Base-by-base conservation (phyloP, 2,329 filamentous ascomycete species). In the Proliferodiscus dingleyae region DNA sequence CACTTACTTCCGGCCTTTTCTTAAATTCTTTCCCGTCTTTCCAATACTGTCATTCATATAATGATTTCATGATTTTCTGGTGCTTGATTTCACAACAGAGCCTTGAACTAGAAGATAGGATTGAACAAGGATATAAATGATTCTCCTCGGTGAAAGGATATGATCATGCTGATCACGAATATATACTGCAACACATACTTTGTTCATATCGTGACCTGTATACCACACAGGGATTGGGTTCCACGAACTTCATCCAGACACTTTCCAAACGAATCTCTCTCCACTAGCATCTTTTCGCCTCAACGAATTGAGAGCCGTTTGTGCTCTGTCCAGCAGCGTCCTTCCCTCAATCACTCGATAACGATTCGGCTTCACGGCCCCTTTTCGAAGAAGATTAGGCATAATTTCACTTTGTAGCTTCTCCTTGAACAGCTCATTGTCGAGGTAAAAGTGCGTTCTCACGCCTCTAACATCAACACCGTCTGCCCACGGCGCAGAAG, bases 391-490 rank as follows among this genome's bases (percentile, higher is more conserved):
- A n/a, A 62, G 29, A 0, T 30, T 48, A 4, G 56, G 56, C 43
- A 62, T 57, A 23, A 61, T 60, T 19, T 46, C 48, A 3, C 52
- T 30, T 40, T 61, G 59, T 3, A 62, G 45, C 10, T 53, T 36
- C 5, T 56, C 43, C 28, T 72, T 77, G 63, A 79, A 75, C 34
- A 75, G 69, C 13, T 72, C 65, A 50, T 82, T 80, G 72, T 73
- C 57, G 8, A 65, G 62, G 51, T 78, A 80, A 48, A 72, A 74
- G 60, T 75, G 71, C 11, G 78, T 80, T 47, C 77, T 64, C 6
- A 81, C 78, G 3, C 79, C 80, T 16, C 63, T 66, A 3, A 70
- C 63, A 8, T 70, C 60, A 1, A 81, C 77, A 0, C 74, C 78
- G 3, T 74, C 66, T 3, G 64, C 65, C 78, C 78, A 82, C 1